Base-by-base conservation (phyloP, 2,329 filamentous ascomycete genomes). In the Trichoderma hamatum region DNA sequence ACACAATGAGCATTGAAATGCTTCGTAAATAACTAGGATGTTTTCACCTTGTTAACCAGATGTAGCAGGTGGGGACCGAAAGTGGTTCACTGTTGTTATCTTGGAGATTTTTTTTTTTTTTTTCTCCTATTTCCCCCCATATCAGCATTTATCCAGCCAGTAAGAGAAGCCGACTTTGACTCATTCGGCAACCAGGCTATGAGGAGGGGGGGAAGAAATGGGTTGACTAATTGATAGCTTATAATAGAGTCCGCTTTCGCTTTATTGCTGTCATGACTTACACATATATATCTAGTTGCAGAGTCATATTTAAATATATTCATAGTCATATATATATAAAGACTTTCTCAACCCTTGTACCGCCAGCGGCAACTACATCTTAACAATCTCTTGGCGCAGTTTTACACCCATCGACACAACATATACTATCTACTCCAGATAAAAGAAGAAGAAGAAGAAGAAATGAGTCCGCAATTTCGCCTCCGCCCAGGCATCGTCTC, bases 401-500 rank as follows among this genome's bases (percentile, higher is more conserved):
- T 19, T 28, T 39, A 59, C 11, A 59, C 10, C 3, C 30, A 30
- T 30, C n/a, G n/a, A n/a, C 30, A 28, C 56, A 11, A 26, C 32
- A n/a, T n/a, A n/a, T n/a, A 30, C 34, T n/a, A 34, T 11, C 6
- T 6, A n/a, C 34, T 49, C 58, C 30, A 30, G 9, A 3, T 1
- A 30, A 5, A 30, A 30, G 30, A 30, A 5, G 9, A 30, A 30
- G 9, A 30, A 30, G 9, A 30, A 30, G 9, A 30, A 43, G n/a
- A n/a, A 34, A 69, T 69, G 54, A 26, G 46, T 7, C 16, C 63
- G 30, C 43, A 52, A 11, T 68, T 59, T 30, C 66, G 59, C 65
- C 64, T 81, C 72, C 79, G 78, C 32, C 75, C 78, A 10, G 78
- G 78, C 62, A 70, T 70, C 28, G 71, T 69, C 43, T 72, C 75